Conservation (phyloP, 1,284 basidiomycete species). For the Schizophyllum amplum region DNA sequence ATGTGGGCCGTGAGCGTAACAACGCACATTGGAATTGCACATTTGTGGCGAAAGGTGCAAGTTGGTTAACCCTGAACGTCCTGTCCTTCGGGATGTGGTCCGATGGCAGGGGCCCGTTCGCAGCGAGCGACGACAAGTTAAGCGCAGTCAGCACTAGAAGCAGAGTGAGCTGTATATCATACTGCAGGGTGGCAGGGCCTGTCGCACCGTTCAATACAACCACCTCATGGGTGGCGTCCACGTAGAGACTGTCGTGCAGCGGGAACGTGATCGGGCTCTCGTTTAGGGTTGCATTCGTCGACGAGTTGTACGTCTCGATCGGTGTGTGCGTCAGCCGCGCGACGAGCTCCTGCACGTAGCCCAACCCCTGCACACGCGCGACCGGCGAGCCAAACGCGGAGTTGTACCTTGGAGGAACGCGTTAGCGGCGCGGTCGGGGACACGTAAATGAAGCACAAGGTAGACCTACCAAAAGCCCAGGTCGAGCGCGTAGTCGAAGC, state of each 20-base stretch:
- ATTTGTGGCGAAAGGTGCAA: constrained; percentile 75
- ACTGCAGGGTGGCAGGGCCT: too few relatives aligned
- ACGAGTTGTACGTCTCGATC: constrained; percentile 61
- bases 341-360: constrained; percentile 78
- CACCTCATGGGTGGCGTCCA: constrained; percentile 82
- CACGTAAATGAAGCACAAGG: too few relatives aligned
- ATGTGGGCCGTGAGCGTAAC: not conserved
- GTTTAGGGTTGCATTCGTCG: constrained; percentile 75
- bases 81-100: constrained; percentile 60
- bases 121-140: constrained; percentile 65
- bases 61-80: constrained; percentile 55
- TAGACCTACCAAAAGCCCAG: constrained; percentile 44
- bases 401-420: constrained; percentile 46
- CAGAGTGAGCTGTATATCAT: too few relatives aligned
- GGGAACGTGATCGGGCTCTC: constrained; percentile 71
- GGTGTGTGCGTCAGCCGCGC: constrained; percentile 72
- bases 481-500: constrained; percentile 74
- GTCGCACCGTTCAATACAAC: constrained; percentile 70
- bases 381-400: constrained; percentile 78
- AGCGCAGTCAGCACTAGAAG: constrained; percentile 59
- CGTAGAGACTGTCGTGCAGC: constrained; percentile 72
- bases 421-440: too few relatives aligned
- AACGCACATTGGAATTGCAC: constrained; percentile 64
- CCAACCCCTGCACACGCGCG: constrained; percentile 73
- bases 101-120: constrained; percentile 59